Evolutionary conservation across 169 alveolate species (phyloP).

Genomic region (Toxoplasma gondii): DNA sequence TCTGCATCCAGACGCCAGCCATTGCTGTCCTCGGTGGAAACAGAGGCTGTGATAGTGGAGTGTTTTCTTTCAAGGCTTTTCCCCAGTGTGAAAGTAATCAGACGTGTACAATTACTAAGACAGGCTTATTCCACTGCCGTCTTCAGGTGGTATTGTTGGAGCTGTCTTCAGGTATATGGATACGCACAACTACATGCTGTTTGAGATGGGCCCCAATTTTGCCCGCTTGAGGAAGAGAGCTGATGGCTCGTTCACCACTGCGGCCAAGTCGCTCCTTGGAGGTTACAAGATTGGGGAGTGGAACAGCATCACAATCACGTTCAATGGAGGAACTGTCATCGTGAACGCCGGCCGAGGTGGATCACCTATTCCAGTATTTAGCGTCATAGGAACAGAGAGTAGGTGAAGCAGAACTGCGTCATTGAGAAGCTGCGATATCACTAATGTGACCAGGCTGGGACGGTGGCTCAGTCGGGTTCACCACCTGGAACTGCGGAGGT

Average conservation of each 20-base stretch:
- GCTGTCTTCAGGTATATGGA: constrained; percentile 78
- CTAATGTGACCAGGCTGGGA: constrained; percentile 3
- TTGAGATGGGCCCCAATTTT: constrained; percentile 78
- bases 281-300: constrained; percentile 74
- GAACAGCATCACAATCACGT: constrained; percentile 77
- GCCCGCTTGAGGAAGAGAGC: constrained; percentile 78
- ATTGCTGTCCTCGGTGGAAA: constrained; percentile 78
- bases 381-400: constrained; percentile 72
- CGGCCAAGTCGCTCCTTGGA: constrained; percentile 77
- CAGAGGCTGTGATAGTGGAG: constrained; percentile 80
- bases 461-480: constrained; percentile 81
- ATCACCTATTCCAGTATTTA: constrained; percentile 77
- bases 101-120: background rate
- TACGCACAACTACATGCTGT: constrained; percentile 79
- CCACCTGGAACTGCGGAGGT: constrained; percentile 81
- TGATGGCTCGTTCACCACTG: constrained; percentile 73
- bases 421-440: background rate
- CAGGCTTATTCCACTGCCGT: background rate
- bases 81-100: constrained; percentile 79
- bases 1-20: constrained; percentile 61
- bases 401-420: background rate
- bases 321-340: constrained; percentile 74
- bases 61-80: constrained; percentile 76
- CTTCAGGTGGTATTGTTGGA: constrained; percentile 79
- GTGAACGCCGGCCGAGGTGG: constrained; percentile 76